A percentile compares a stretch with the other conserved stretches of the same genome.
Conservation (phyloP, 75 land plant species). For the Pinus albicaulis region DNA sequence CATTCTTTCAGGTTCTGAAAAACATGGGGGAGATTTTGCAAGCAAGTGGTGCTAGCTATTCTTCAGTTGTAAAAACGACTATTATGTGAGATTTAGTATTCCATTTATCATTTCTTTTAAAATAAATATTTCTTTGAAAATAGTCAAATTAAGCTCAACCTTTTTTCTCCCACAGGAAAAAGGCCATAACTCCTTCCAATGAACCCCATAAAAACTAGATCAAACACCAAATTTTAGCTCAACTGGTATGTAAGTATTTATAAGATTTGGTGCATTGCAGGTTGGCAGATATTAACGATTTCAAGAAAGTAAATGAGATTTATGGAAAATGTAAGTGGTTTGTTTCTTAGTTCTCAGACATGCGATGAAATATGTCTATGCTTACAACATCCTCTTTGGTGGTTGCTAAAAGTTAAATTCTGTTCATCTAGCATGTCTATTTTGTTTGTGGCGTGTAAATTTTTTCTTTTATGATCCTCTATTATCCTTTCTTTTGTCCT, state of each 20-base stretch:
- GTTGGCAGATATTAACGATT: slow-evolving; percentile 95
- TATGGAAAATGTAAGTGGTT: slow-evolving; percentile 84
- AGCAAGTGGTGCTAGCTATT: slow-evolving; percentile 80
- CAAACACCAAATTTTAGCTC: slow-evolving; percentile 8
- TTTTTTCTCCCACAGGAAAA: no score
- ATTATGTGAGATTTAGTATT: slow-evolving; percentile 56
- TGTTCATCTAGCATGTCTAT: not conserved
- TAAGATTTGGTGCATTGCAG: slow-evolving; percentile 31
- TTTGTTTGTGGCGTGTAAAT: not conserved
- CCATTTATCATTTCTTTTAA: slow-evolving; percentile 5
- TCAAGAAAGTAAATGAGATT: slow-evolving; percentile 91
- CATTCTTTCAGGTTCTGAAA: slow-evolving; percentile 63
- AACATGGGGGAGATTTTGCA: slow-evolving; percentile 96
- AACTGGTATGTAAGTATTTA: no score
- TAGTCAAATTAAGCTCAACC: no score
- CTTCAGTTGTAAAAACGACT: slow-evolving; percentile 93
- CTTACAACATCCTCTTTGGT: not conserved
- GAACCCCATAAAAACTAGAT: no score
- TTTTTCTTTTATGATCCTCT: not conserved
- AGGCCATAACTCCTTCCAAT: no score
- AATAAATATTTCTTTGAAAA: not conserved
- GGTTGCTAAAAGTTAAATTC: not conserved
- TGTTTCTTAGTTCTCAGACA: slow-evolving; percentile 13
- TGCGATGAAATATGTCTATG: slow-evolving; percentile 3
- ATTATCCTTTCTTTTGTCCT: not conserved